Evolutionary conservation across 352 stramenopile species (phyloP).

Genomic region (Phytophthora sojae): DNA sequence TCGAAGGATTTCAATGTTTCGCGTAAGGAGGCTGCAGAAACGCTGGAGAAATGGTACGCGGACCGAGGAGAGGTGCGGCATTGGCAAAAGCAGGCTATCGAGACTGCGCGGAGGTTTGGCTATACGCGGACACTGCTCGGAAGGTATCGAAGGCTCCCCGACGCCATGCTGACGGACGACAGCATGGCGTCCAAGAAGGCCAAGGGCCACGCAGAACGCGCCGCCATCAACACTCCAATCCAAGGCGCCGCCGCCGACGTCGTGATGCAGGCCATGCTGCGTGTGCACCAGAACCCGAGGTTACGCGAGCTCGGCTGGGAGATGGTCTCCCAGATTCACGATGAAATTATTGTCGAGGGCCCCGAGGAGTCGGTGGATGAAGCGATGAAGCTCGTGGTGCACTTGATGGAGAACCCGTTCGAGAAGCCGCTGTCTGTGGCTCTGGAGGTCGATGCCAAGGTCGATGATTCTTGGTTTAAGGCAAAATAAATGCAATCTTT

Average conservation of each 20-base stretch:
- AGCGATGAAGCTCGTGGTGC: constrained; percentile 81
- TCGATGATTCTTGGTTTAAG: constrained; percentile 99
- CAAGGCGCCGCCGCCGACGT: constrained; percentile 98
- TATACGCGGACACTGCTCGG: constrained; percentile 98
- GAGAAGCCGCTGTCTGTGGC: constrained; percentile 89
- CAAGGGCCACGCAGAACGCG: constrained; percentile 91
- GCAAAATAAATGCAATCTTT: constrained; percentile 90
- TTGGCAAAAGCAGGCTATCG: constrained; percentile 96
- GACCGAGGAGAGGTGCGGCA: constrained; percentile 90
- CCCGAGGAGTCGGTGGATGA: constrained; percentile 97
- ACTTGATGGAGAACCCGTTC: constrained; percentile 99
- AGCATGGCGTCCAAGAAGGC: constrained; percentile 73
- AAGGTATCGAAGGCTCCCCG: constrained; percentile 95
- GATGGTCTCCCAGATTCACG: constrained; percentile 99
- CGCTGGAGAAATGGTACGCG: constrained; percentile 97
- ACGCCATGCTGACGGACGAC: constrained; percentile 85
- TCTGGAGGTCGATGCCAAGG: constrained; percentile 94
- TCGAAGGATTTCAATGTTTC: constrained; percentile 91
- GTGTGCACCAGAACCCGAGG: constrained; percentile 93
- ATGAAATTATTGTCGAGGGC: constrained; percentile 99
- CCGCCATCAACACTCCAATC: constrained; percentile 99
- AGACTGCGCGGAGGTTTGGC: constrained; percentile 80
- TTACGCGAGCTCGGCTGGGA: constrained; percentile 97
- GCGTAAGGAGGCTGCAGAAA: constrained; percentile 80
- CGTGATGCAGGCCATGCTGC: constrained; percentile 99